Evolutionary conservation across 257 asterid species (phyloP).

Genomic region (Solanum chmielewskii): DNA sequence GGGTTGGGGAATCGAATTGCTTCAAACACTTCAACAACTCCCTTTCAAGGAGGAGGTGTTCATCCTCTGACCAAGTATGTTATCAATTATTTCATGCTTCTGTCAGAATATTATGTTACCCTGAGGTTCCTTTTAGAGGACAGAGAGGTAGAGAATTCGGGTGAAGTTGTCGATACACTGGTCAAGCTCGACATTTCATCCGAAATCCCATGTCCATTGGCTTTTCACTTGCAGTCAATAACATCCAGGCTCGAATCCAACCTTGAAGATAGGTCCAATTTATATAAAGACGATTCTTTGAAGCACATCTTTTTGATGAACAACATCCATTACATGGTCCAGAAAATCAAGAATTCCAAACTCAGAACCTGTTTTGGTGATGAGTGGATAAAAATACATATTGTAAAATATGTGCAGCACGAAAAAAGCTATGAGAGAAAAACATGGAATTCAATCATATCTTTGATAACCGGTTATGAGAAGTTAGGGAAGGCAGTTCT

Average conservation of each 20-base stretch:
- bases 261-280: slow-evolving; percentile 22
- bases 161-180: slow-evolving; percentile 2
- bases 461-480: slow-evolving; percentile 31
- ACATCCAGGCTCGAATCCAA: slow-evolving; percentile 43
- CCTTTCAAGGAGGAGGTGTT: slow-evolving; percentile 36
- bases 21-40: slow-evolving; percentile 19
- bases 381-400: slow-evolving; percentile 38
- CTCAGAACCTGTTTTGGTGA: slow-evolving; percentile 42
- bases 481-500: slow-evolving; percentile 35
- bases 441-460: slow-evolving; percentile 37
- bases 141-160: neutral
- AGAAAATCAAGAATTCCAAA: slow-evolving; percentile 32
- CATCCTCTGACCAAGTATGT: slow-evolving; percentile 55
- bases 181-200: neutral
- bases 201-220: slow-evolving; percentile 14
- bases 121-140: slow-evolving; percentile 37
- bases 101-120: slow-evolving; percentile 38
- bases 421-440: slow-evolving; percentile 35
- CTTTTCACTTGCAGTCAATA: slow-evolving; percentile 29
- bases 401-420: slow-evolving; percentile 36
- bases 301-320: slow-evolving; percentile 64
- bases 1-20: slow-evolving; percentile 37
- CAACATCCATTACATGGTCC: slow-evolving; percentile 66
- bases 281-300: slow-evolving; percentile 28
- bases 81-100: slow-evolving; percentile 48